A percentile compares a stretch with the other conserved stretches of the same genome.
phyloP scores from a whole-genome alignment of 1,284 basidiomycete genomes.

The Malassezia dermatis region DNA sequence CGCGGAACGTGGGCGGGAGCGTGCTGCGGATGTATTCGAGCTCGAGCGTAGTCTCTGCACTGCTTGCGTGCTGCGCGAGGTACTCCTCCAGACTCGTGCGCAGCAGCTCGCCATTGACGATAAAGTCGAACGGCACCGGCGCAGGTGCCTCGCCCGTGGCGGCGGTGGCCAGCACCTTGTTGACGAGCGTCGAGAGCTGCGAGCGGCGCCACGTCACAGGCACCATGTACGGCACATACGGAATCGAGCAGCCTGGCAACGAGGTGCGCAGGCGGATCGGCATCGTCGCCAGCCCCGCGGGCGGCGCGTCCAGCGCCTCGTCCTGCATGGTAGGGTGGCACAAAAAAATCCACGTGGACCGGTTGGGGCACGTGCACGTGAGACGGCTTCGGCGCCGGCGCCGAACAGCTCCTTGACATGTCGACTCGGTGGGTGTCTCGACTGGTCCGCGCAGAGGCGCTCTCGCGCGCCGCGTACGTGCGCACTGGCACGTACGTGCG shows the following conservation, averaged over 20 bases:
- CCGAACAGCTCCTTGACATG: not conserved
- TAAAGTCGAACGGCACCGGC: slow-evolving; percentile 85
- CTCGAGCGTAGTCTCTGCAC: slow-evolving; percentile 73
- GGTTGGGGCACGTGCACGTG: slow-evolving; percentile 3
- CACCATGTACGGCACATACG: slow-evolving; percentile 68
- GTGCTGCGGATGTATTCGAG: slow-evolving; percentile 89
- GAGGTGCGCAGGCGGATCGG: slow-evolving; percentile 18
- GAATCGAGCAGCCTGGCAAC: slow-evolving; percentile 15
- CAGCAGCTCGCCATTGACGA: slow-evolving; percentile 71
- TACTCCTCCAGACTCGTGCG: slow-evolving; percentile 65
- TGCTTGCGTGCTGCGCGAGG: slow-evolving; percentile 60
- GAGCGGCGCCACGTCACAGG: slow-evolving; percentile 81
- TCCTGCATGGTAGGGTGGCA: not conserved
- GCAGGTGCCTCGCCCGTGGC: slow-evolving; percentile 2
- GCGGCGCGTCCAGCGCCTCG: not conserved
- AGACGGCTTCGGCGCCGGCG: not conserved
- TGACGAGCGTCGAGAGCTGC: slow-evolving; percentile 94
- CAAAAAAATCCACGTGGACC: not conserved
- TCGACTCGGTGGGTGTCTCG: not conserved
- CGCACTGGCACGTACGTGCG: not conserved
- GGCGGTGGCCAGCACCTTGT: slow-evolving; percentile 71
- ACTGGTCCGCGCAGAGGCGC: not conserved
- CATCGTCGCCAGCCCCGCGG: slow-evolving; percentile 6
- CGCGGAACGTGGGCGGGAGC: slow-evolving; percentile 73
- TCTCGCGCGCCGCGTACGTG: not conserved